Conservation (phyloP, 768 basidiomycete genomes). For the Dioszegia aurantiaca region DNA sequence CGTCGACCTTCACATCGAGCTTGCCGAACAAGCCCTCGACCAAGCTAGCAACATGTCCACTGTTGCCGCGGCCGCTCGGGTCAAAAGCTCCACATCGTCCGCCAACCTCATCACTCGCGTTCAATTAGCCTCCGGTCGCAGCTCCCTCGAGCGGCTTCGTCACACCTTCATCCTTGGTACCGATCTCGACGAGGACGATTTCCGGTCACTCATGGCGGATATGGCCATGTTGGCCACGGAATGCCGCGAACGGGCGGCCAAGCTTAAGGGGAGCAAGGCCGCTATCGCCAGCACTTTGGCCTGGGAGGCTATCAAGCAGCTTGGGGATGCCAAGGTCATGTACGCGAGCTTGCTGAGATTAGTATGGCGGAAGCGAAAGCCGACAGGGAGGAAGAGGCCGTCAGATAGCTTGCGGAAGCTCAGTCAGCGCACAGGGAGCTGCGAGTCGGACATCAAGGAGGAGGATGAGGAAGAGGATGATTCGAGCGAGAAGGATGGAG, state of each 20-base stretch:
- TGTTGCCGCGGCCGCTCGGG: constrained; percentile 31
- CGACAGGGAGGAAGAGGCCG: constrained; percentile 8
- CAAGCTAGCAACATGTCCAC: constrained; percentile 50
- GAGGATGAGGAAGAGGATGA: constrained; percentile 35
- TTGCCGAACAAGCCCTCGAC: constrained; percentile 49
- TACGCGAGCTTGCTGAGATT: constrained; percentile 46
- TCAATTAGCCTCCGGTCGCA: constrained; percentile 43
- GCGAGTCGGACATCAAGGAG: constrained; percentile 31
- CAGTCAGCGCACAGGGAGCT: constrained; percentile 6
- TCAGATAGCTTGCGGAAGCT: not conserved
- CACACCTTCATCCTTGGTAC: constrained; percentile 45
- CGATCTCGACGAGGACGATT: constrained; percentile 49
- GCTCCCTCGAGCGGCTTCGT: constrained; percentile 40
- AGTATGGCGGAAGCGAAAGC: constrained; percentile 44
- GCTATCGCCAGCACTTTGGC: constrained; percentile 41
- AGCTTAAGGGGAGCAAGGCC: constrained; percentile 41
- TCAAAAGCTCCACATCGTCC: constrained; percentile 35
- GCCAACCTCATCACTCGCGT: constrained; percentile 47
- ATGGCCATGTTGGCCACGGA: constrained; percentile 43
- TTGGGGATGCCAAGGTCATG: constrained; percentile 39
- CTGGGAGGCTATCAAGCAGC: constrained; percentile 44
- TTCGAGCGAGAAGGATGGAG: not conserved
- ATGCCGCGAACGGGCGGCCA: constrained; percentile 42
- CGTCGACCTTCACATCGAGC: constrained; percentile 43
- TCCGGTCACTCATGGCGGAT: constrained; percentile 44